Evolutionary conservation across 352 stramenopile genomes (phyloP).

Genomic region (Phytophthora crassamura): DNA sequence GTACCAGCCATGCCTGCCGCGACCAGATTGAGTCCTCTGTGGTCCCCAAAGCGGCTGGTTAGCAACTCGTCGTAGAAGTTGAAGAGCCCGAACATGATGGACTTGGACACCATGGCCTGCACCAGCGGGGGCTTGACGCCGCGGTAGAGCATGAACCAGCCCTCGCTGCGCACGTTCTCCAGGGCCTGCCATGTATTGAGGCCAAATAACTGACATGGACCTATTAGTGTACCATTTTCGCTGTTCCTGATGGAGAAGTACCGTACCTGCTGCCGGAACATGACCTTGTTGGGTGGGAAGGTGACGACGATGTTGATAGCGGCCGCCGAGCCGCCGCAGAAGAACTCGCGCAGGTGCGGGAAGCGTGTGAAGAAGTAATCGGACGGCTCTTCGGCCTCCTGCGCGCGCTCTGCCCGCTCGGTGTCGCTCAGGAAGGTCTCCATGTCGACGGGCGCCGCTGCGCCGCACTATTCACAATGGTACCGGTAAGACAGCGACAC

Average conservation of each 20-base stretch:
- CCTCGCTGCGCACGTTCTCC: slow-evolving; percentile 71
- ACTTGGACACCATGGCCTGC: slow-evolving; percentile 88
- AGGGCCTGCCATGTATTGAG: slow-evolving; percentile 75
- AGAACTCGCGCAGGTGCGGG: slow-evolving; percentile 83
- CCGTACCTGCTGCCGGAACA: slow-evolving; percentile 91
- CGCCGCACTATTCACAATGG: too few species aligned
- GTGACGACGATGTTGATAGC: slow-evolving; percentile 91
- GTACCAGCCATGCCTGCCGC: slow-evolving; percentile 77
- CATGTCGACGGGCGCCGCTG: slow-evolving; percentile 15
- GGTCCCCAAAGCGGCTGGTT: slow-evolving; percentile 48
- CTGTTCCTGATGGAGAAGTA: not conserved
- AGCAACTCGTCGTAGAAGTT: slow-evolving; percentile 86
- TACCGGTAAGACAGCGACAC: too few species aligned
- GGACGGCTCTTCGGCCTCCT: slow-evolving; percentile 3
- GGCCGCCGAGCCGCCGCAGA: slow-evolving; percentile 79
- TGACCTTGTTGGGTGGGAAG: slow-evolving; percentile 91
- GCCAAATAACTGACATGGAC: slow-evolving; percentile 57
- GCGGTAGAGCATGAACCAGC: slow-evolving; percentile 75
- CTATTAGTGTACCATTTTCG: too few species aligned
- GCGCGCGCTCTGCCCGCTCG: slow-evolving; percentile 12
- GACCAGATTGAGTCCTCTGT: slow-evolving; percentile 52
- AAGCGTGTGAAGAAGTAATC: slow-evolving; percentile 54
- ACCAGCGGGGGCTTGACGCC: slow-evolving; percentile 86
- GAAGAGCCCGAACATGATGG: slow-evolving; percentile 92
- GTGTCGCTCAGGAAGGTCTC: slow-evolving; percentile 38